Evolutionary conservation across 257 asterid genomes (phyloP).

Genomic region (Rehmannia glutinosa): DNA sequence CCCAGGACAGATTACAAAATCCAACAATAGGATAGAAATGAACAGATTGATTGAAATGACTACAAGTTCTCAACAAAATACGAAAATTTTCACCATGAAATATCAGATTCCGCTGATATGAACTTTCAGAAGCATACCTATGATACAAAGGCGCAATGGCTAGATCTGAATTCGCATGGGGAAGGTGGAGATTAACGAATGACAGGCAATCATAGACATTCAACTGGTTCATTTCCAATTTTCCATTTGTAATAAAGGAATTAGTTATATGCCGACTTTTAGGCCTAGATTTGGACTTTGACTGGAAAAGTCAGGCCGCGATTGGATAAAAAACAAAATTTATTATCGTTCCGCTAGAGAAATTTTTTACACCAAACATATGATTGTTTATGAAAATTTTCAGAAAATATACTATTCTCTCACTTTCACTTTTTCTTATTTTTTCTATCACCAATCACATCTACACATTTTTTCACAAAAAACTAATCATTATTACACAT

Average conservation of each 20-base stretch:
- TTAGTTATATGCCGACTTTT: background rate
- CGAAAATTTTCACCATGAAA: background rate
- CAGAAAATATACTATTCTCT: no score
- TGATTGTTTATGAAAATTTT: no score
- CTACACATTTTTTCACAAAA: no score
- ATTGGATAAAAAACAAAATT: no score
- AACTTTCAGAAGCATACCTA: background rate
- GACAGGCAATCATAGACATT: background rate
- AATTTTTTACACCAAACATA: no score
- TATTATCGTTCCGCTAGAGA: no score
- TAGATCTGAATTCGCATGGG: constrained; percentile 4
- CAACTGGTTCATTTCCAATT: background rate
- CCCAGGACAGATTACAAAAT: background rate
- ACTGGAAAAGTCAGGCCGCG: background rate
- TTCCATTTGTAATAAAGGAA: no score
- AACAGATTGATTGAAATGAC: background rate
- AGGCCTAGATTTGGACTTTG: background rate
- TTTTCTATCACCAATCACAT: no score
- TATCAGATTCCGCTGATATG: background rate
- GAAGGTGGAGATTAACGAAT: background rate
- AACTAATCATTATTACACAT: no score
- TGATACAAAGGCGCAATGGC: background rate
- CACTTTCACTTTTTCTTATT: no score
- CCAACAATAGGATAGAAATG: background rate
- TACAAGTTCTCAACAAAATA: background rate